phyloP scores from a whole-genome alignment of 2,329 filamentous ascomycete species.

The Plectosphaerella plurivora region DNA sequence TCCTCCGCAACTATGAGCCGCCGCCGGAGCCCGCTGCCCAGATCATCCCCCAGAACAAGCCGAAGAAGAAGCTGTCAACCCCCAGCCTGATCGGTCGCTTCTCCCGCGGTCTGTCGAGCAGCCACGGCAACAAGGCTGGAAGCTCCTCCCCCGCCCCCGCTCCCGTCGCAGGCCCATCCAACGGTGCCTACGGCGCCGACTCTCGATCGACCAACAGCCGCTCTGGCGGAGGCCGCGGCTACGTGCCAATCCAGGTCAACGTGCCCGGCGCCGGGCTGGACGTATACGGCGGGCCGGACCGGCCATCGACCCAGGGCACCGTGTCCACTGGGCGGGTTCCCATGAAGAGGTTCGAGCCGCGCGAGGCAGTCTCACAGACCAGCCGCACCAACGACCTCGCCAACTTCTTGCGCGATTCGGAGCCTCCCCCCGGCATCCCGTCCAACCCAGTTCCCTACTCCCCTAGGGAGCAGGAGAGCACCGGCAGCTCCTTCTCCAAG shows the following conservation, averaged over 20 bases:
- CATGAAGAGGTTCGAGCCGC: conserved; percentile 56
- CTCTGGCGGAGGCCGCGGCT: conserved; percentile 29
- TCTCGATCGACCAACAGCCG: conserved; percentile 35
- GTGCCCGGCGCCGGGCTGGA: conserved; percentile 39
- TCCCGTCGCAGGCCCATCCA: conserved; percentile 10
- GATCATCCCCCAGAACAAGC: conserved; percentile 25
- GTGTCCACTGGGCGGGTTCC: conserved; percentile 36
- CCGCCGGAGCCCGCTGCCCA: conserved; percentile 44
- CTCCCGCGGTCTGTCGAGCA: conserved; percentile 30
- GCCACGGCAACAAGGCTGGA: conserved; percentile 9
- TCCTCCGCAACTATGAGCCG: conserved; percentile 65
- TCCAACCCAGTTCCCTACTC: conserved; percentile 18
- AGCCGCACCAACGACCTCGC: conserved; percentile 64
- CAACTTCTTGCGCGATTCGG: conserved; percentile 66
- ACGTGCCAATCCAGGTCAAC: conserved; percentile 50
- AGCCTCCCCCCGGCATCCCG: conserved; percentile 46
- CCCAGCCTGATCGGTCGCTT: conserved; percentile 60
- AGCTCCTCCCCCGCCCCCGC: conserved; percentile 10
- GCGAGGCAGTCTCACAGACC: conserved; percentile 40
- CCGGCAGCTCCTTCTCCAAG: conserved; percentile 33
- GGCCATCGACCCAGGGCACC: not conserved
- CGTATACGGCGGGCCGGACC: conserved; percentile 11
- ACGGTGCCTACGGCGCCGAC: conserved; percentile 18
- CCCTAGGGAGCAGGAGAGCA: conserved; percentile 15
- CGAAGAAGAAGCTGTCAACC: conserved; percentile 62